Evolutionary conservation across 768 basidiomycete genomes (phyloP), one percentile per base, ranked within the genome.

Genomic region (Rhodotorula kratochvilovae): DNA sequence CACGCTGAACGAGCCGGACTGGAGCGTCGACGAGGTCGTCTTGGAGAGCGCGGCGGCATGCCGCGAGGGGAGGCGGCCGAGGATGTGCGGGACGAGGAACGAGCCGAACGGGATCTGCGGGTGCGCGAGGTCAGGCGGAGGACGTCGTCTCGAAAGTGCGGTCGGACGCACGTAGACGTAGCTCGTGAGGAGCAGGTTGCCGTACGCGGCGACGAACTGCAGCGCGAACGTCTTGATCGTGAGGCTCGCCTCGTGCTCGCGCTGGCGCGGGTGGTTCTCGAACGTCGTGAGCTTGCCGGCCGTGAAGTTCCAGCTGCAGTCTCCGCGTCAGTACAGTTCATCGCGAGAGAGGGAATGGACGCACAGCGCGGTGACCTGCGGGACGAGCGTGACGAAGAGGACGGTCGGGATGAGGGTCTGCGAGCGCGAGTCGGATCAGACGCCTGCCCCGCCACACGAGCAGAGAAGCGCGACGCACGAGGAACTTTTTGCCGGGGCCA

Each of bases 171-270:
- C 78, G 79, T 98, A 99, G 61, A 96, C 86, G 78, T 93, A 97
- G 25, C 94, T 92, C n/a, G 89, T 91, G 25, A 98, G 86, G 12
- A 86, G 87, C n/a, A 99, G 85, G 27, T 66, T 70, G 45, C 93
- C 87, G 79, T 94, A 97, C 0, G 95, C 90, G 29, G 94, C 92
- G 78, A 97, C 86, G 0, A 90, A 87, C 43, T 89, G 89, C 64
- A 98, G 84, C 2, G 89, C 87, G 78, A 98, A 99, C 5, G 90
- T 89, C 81, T 97, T 99, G 78, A 90, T 83, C 25, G 93, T 92
- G 35, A 96, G 84, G 27, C 90, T 91, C 13, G 87, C 85, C 68
- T 87, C 86, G 79, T 91, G 87, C 4, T 86, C 86, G 5, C 63
- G 88, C 73, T 89, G 86, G 75, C 90, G 90, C 2, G 86, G 84